These are phyloP conservation scores for Geotrichum histeridarum DNA, from an alignment of 1,139 yeast genomes.

Conservation along the genomic window DNA sequence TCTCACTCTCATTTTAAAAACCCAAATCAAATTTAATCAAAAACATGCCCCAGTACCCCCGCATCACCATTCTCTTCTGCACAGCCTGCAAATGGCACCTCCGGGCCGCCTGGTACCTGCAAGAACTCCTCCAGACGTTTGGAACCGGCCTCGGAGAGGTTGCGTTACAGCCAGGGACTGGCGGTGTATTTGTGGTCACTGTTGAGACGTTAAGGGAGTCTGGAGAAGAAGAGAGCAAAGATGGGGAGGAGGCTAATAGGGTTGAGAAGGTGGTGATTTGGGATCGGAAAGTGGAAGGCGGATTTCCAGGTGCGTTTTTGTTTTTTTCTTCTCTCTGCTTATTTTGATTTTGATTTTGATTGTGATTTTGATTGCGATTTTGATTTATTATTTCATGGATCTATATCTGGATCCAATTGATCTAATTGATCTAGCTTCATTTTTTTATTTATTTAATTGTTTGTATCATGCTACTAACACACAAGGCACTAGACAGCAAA, in stretches of 20 bases:
- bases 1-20: too few relatives aligned
- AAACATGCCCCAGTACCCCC: conserved; percentile 37
- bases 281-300: conserved; percentile 52
- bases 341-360: background rate
- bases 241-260: background rate
- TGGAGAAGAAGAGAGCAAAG: too few relatives aligned
- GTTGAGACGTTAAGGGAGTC: conserved; percentile 23
- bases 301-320: conserved; percentile 46
- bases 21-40: too few relatives aligned
- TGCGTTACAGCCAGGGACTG: conserved; percentile 47
- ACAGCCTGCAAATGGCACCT: conserved; percentile 61
- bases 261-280: conserved; percentile 39
- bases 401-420: too few relatives aligned
- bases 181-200: conserved; percentile 51
- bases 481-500: conserved; percentile 44
- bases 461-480: conserved; percentile 11
- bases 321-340: background rate
- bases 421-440: background rate
- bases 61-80: conserved; percentile 53
- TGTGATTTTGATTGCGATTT: conserved; percentile 1
- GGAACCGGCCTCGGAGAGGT: conserved; percentile 51
- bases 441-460: background rate
- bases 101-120: conserved; percentile 63
- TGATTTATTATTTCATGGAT: background rate
- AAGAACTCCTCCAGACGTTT: conserved; percentile 59